A percentile compares a stretch with the other conserved stretches of the same genome.
Evolutionary conservation across 257 asterid species (phyloP).

Genomic region (Nicotiana otophora): DNA sequence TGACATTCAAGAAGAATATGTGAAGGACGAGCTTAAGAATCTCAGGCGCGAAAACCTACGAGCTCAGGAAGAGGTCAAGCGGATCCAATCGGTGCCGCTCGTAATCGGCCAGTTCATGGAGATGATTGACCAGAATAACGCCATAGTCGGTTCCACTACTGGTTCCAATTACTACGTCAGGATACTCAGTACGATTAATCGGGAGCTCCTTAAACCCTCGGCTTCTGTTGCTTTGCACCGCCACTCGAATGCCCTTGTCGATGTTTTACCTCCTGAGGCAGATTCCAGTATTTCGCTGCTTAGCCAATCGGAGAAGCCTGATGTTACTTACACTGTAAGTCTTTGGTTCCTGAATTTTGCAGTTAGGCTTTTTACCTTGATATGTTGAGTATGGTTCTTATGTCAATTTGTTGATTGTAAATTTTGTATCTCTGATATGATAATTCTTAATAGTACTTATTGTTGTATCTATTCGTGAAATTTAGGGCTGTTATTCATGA

Average conservation of each 20-base stretch:
- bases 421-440: not conserved
- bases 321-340: constrained; percentile 59
- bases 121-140: constrained; percentile 79
- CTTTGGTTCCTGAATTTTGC: not conserved
- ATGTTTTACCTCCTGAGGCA: constrained; percentile 73
- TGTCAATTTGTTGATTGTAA: too few species aligned
- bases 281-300: constrained; percentile 75
- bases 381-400: not conserved
- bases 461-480: not conserved
- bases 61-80: constrained; percentile 80
- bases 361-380: not conserved
- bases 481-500: not conserved
- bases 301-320: constrained; percentile 81
- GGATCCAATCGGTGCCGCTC: constrained; percentile 80
- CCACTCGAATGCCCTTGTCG: constrained; percentile 72
- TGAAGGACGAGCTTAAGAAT: constrained; percentile 68
- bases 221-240: constrained; percentile 79
- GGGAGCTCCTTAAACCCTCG: constrained; percentile 70
- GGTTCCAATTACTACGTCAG: constrained; percentile 72
- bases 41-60: constrained; percentile 70
- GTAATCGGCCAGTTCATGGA: constrained; percentile 86
- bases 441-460: not conserved
- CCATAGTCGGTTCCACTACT: constrained; percentile 71
- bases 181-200: constrained; percentile 64
- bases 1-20: constrained; percentile 74